These are phyloP conservation scores for Rosellinia necatrix DNA, from an alignment of 2,329 filamentous ascomycete species.

Conservation along the genomic window DNA sequence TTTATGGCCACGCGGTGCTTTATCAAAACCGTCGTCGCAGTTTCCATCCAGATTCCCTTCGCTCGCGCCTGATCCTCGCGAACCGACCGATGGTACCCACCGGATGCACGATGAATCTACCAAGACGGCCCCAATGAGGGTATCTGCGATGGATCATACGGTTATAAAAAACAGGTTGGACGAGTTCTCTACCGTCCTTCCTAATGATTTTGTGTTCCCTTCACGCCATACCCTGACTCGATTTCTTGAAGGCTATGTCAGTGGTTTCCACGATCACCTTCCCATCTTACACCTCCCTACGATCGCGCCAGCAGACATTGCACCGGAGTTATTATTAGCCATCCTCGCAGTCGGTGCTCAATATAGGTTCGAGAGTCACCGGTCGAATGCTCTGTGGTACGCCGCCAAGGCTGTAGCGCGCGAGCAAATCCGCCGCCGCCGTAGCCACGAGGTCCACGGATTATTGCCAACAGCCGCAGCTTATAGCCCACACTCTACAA, in stretches of 20 bases:
- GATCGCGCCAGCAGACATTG: constrained; percentile 64
- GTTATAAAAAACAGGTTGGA: constrained; percentile 63
- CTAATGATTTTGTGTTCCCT: constrained; percentile 68
- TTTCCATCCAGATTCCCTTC: constrained; percentile 61
- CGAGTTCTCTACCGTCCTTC: constrained; percentile 64
- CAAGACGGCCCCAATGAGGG: constrained; percentile 49
- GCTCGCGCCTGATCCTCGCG: constrained; percentile 57
- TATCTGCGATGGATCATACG: constrained; percentile 59
- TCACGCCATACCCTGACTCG: constrained; percentile 70
- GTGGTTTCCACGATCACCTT: constrained; percentile 64
- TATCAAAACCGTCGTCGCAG: constrained; percentile 55
- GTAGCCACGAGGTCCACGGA: constrained; percentile 61
- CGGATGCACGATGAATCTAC: constrained; percentile 49
- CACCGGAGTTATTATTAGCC: constrained; percentile 69
- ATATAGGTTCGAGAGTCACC: constrained; percentile 65
- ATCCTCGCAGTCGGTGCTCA: constrained; percentile 70
- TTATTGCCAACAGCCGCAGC: constrained; percentile 60
- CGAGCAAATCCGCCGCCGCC: constrained; percentile 62
- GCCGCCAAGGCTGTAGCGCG: constrained; percentile 61
- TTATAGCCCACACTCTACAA: constrained; percentile 64
- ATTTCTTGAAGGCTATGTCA: constrained; percentile 72
- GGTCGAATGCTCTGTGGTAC: constrained; percentile 65
- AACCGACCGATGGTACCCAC: constrained; percentile 44
- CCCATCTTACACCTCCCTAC: constrained; percentile 71
- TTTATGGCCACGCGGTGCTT: constrained; percentile 53